Evolutionary conservation across 495 filamentous ascomycete species (phyloP).

Genomic region (Daldinia decipiens): DNA sequence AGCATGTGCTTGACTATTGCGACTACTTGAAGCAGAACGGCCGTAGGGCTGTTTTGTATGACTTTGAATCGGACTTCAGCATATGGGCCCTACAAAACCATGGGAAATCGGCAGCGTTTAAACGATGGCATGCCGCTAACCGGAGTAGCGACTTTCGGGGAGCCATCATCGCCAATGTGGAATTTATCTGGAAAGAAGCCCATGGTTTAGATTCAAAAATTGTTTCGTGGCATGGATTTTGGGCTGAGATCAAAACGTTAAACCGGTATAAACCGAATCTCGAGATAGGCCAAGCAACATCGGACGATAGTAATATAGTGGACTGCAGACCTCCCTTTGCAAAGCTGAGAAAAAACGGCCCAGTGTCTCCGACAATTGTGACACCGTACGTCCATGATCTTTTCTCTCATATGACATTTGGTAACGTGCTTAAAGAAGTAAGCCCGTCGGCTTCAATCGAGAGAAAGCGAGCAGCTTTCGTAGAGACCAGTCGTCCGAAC

Average conservation of each 20-base stretch:
- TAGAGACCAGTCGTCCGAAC: constrained; percentile 21
- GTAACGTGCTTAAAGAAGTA: constrained; percentile 53
- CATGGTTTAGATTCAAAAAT: constrained; percentile 50
- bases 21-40: constrained; percentile 43
- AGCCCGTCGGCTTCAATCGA: constrained; percentile 17
- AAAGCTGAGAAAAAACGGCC: constrained; percentile 22
- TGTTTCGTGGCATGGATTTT: constrained; percentile 29
- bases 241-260: constrained; percentile 32
- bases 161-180: constrained; percentile 63
- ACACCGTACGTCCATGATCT: constrained; percentile 72
- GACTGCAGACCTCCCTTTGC: not conserved
- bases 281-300: not conserved
- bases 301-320: not conserved
- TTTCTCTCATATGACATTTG: constrained; percentile 71
- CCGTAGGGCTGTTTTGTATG: constrained; percentile 54
- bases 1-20: constrained; percentile 74
- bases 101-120: constrained; percentile 47
- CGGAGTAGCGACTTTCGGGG: constrained; percentile 66
- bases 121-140: constrained; percentile 61
- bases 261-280: constrained; percentile 37
- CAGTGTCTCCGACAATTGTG: constrained; percentile 63
- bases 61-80: constrained; percentile 66
- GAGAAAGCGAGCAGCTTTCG: constrained; percentile 26
- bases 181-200: constrained; percentile 72
- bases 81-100: constrained; percentile 63